A percentile compares a stretch with the other conserved stretches of the same genome.
Conservation (phyloP, 306 rosid species). For the Prunus dulcis region DNA sequence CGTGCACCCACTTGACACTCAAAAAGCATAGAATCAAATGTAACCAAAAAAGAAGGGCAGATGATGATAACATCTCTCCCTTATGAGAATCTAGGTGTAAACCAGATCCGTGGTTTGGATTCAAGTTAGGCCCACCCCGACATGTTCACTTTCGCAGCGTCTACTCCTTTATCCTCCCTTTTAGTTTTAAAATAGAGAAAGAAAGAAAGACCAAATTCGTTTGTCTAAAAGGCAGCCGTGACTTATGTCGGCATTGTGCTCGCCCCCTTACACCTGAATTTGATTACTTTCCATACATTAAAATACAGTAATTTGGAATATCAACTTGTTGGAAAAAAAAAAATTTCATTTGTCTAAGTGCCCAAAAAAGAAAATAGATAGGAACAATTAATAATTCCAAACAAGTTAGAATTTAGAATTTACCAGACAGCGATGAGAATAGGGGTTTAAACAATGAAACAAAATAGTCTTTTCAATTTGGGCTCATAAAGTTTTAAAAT, state of each 20-base stretch:
- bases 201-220: neutral
- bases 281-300: too few relatives aligned
- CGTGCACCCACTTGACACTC: neutral
- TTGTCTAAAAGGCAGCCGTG: neutral
- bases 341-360: too few relatives aligned
- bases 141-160: neutral
- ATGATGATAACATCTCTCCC: neutral
- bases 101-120: neutral
- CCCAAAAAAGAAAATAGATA: too few relatives aligned
- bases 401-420: too few relatives aligned
- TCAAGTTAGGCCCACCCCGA: neutral
- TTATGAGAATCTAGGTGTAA: neutral
- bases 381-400: too few relatives aligned
- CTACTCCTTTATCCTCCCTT: neutral
- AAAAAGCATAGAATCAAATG: neutral
- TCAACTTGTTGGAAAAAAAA: too few relatives aligned
- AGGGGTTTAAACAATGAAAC: neutral
- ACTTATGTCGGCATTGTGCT: too few relatives aligned
- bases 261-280: too few relatives aligned
- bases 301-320: too few relatives aligned
- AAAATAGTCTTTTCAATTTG: neutral
- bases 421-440: too few relatives aligned
- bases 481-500: too few relatives aligned
- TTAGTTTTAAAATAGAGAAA: neutral
- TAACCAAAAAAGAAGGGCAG: neutral